A percentile compares a stretch with the other conserved stretches of the same genome.
Conservation (phyloP, 441 rosid species). For the Euphorbia celastroides region DNA sequence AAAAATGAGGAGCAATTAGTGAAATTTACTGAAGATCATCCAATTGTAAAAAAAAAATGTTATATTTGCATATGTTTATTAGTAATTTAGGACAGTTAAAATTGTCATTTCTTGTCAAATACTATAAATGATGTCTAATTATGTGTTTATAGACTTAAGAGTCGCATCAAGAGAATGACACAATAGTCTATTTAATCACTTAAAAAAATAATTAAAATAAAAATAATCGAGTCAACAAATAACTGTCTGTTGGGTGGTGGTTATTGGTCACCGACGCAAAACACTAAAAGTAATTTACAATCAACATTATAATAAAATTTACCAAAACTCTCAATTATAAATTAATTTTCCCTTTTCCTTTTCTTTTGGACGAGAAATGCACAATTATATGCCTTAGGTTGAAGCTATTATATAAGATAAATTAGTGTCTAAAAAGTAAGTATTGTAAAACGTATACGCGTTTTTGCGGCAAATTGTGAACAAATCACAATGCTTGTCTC, state of each 20-base stretch:
- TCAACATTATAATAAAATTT: conserved; percentile 7
- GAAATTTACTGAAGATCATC: no score
- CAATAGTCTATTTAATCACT: no score
- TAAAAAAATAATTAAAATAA: no score
- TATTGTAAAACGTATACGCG: conserved; percentile 17
- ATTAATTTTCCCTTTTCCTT: background rate
- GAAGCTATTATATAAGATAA: background rate
- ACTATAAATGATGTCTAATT: no score
- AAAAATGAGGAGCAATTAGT: no score
- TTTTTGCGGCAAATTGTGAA: conserved; percentile 13
- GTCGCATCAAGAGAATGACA: background rate
- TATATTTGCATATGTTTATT: no score
- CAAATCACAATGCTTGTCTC: conserved; percentile 18
- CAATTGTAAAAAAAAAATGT: no score
- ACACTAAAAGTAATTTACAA: conserved; percentile 26
- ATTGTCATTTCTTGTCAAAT: no score
- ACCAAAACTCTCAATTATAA: background rate
- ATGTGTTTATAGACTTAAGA: no score
- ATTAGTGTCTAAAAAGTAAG: conserved; percentile 19
- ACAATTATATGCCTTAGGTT: background rate
- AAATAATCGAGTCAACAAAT: background rate
- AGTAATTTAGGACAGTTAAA: no score
- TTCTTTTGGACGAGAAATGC: conserved; percentile 8
- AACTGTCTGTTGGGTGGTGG: conserved; percentile 1
- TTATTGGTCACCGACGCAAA: conserved; percentile 22